phyloP scores from a whole-genome alignment of 176 grass and related monocot species.

The Hordeum marinum region DNA sequence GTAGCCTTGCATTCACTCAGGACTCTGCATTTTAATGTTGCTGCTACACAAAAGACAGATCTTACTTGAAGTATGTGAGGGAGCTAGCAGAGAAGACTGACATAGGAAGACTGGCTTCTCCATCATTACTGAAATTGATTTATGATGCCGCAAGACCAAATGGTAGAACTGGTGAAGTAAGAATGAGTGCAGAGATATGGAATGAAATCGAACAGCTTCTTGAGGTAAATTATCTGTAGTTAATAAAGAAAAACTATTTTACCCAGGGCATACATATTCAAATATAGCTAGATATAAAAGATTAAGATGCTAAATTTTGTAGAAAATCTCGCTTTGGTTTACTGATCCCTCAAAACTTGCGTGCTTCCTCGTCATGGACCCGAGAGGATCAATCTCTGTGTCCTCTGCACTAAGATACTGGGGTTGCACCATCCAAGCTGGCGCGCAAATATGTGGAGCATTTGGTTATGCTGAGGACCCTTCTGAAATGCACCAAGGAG shows the following conservation, averaged over 20 bases:
- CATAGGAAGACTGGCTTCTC: constrained; percentile 84
- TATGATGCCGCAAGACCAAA: constrained; percentile 68
- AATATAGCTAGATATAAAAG: neutral
- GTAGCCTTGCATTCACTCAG: neutral
- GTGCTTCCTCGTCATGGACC: constrained; percentile 83
- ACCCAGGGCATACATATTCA: neutral
- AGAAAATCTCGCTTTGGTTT: constrained; percentile 60
- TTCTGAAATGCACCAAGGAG: constrained; percentile 39
- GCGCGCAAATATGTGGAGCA: constrained; percentile 60
- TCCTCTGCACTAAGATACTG: constrained; percentile 77
- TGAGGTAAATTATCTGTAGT: constrained; percentile 35
- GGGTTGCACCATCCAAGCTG: constrained; percentile 96
- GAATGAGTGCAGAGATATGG: constrained; percentile 80
- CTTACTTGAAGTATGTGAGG: constrained; percentile 73
- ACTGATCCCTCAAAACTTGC: constrained; percentile 66
- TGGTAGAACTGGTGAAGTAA: constrained; percentile 62
- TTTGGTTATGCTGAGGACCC: constrained; percentile 64
- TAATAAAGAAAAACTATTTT: neutral
- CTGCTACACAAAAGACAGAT: constrained; percentile 47
- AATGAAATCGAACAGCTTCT: constrained; percentile 64
- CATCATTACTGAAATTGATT: constrained; percentile 69
- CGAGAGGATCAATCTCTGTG: constrained; percentile 37
- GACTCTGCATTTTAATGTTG: constrained; percentile 9
- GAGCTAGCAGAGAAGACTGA: constrained; percentile 90
- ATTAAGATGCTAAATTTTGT: constrained; percentile 25